Evolutionary conservation across 2,329 filamentous ascomycete species (phyloP), one percentile per base, ranked within the genome.

Genomic region (Exophiala alcalophila): DNA sequence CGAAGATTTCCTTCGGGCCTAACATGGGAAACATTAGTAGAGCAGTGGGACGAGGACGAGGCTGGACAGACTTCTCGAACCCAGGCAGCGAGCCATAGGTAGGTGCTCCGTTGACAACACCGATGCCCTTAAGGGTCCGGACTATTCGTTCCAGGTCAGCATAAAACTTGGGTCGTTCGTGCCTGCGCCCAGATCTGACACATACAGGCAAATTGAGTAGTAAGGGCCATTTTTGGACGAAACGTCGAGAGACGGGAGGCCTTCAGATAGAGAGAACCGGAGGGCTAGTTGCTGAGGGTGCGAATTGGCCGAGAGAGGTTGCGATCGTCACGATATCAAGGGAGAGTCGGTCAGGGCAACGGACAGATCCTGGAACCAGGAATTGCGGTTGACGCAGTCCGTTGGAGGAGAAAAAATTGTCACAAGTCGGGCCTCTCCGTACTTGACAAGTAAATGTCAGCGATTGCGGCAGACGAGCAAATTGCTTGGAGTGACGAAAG

Each of bases 71-170:
- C 78, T 65, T 74, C 47, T 66, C 64, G 61, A 97, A 96, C 59
- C 85, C 91, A 61, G 86, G 72, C 62, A 97, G 77, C 62, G 83
- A 72, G 67, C 86, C 79, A 71, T 98, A 98, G 62, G 84, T 79
- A 50, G 92, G 92, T 57, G 83, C 86, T 61, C 89, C 88, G 73
- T 97, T 86, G 70, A 94, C 81, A 69, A 97, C 76, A 62, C 90
- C 90, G 73, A 98, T 90, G 68, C 83, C 84, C 81, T 96, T 97
- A 71, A 90, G 85, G 68, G 92, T 96, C 72, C 92, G 88, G 78
- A 86, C 79, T 83, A 56, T 21, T 29, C 28, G 31, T 34, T 18
- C 14, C 23, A 19, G 20, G 31, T 51, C 29, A 51, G 44, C 49
- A 34, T 15, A 11, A 23, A 29, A 14, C 27, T 19, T 15, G n/a